A percentile compares a stretch with the other conserved stretches of the same genome.
phyloP scores from a whole-genome alignment of 2,329 filamentous ascomycete genomes.

The Fusarium sp. region DNA sequence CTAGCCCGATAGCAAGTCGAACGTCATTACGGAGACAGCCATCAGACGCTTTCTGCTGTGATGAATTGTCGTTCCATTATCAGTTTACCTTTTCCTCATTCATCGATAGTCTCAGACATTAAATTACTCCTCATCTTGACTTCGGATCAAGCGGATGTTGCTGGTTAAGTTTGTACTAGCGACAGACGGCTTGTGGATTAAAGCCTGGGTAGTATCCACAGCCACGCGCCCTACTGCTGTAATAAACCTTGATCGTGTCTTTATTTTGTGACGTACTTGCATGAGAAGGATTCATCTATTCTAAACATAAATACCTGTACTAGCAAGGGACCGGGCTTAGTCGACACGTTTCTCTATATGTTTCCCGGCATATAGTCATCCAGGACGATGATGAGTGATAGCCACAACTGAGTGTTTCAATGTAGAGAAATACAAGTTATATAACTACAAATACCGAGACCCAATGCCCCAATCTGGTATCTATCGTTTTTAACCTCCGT shows the following conservation, averaged over 20 bases:
- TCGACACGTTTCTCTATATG: not conserved
- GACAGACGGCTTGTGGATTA: not conserved
- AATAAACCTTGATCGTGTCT: slow-evolving; percentile 27
- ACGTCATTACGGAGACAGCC: not conserved
- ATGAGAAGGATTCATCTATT: slow-evolving; percentile 19
- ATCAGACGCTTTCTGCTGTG: not conserved
- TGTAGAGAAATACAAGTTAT: not conserved
- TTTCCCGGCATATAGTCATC: not conserved
- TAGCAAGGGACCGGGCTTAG: not conserved
- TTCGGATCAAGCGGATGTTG: slow-evolving; percentile 31
- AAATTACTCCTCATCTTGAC: slow-evolving; percentile 12
- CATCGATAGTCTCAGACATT: not conserved
- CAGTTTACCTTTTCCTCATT: not conserved
- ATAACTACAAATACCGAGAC: not conserved
- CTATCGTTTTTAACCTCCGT: slow-evolving; percentile 9
- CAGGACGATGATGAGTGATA: not conserved
- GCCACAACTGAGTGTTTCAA: not conserved
- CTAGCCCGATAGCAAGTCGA: not conserved
- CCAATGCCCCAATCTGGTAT: not conserved
- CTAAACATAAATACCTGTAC: slow-evolving; percentile 5
- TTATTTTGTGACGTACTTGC: slow-evolving; percentile 23
- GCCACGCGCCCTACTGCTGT: slow-evolving; percentile 20
- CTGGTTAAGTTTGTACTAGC: slow-evolving; percentile 7
- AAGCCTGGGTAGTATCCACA: slow-evolving; percentile 18
- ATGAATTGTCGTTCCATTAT: not conserved